Percentiles rank a stretch among this genome's conserved stretches.
Evolutionary conservation across 148 eudicot genomes (phyloP).

Genomic region (Chenopodium berlandieri): DNA sequence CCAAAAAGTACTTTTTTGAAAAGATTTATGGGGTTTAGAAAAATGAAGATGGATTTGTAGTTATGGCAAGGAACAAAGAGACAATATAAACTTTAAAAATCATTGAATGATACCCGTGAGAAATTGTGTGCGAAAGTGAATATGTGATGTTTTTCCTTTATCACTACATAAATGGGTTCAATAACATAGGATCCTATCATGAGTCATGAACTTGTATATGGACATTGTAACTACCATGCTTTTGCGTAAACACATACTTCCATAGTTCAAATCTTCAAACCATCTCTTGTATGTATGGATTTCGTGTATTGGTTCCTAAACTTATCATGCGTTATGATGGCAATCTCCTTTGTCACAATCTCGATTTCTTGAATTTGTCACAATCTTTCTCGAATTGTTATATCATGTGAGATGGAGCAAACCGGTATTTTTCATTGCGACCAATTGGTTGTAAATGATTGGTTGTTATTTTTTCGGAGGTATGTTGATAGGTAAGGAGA

Average conservation of each 20-base stretch:
- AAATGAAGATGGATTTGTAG: neutral
- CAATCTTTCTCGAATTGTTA: too few relatives aligned
- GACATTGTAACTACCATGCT: neutral
- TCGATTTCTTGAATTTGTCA: too few relatives aligned
- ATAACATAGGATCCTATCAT: constrained; percentile 4
- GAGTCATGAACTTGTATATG: neutral
- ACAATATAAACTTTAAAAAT: neutral
- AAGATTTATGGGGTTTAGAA: neutral
- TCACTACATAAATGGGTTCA: neutral
- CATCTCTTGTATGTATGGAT: neutral
- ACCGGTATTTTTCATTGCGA: too few relatives aligned
- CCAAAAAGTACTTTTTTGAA: neutral
- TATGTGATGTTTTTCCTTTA: neutral
- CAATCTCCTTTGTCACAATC: too few relatives aligned
- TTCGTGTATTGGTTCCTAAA: neutral
- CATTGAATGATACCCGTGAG: neutral
- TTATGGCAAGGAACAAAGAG: constrained; percentile 10
- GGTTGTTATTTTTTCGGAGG: too few relatives aligned
- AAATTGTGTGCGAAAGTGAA: constrained; percentile 12
- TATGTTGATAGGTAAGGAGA: too few relatives aligned
- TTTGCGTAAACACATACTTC: neutral
- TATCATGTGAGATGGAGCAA: too few relatives aligned
- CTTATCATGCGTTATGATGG: too few relatives aligned
- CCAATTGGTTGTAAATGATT: too few relatives aligned
- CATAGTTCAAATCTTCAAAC: too few relatives aligned